These are phyloP conservation scores for Straminergon stramineum DNA, from an alignment of 225 moss, liverwort and hornwort genomes.

Conservation along the genomic window DNA sequence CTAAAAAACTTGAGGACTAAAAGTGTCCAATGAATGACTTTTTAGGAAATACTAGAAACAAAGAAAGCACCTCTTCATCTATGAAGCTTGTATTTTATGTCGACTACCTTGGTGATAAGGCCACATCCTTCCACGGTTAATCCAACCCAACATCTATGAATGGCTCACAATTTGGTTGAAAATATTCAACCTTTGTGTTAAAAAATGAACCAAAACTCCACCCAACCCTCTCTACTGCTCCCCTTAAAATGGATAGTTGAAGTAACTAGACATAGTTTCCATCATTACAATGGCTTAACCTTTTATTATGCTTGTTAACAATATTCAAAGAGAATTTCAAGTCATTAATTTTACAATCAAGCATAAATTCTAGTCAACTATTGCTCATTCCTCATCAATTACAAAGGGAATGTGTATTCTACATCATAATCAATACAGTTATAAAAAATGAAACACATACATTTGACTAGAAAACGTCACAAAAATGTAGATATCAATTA, in stretches of 20 bases:
- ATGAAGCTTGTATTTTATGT: accelerated
- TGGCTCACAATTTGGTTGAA: background rate
- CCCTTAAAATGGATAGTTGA: background rate
- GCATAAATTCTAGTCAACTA: accelerated
- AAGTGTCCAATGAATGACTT: background rate
- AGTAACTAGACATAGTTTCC: background rate
- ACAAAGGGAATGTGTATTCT: too few relatives aligned
- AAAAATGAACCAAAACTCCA: background rate
- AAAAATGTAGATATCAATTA: background rate
- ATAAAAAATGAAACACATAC: background rate
- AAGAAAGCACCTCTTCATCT: background rate
- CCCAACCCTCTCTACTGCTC: accelerated
- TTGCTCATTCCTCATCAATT: background rate
- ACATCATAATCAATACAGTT: too few relatives aligned
- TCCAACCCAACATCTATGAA: background rate
- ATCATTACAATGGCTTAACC: background rate
- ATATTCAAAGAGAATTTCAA: too few relatives aligned
- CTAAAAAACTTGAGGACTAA: background rate
- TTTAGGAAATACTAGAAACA: background rate
- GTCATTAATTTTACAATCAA: background rate
- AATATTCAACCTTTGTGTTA: background rate
- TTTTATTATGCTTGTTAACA: background rate
- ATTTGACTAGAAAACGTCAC: background rate
- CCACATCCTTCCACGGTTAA: background rate
- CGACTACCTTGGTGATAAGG: background rate